Conservation (phyloP, 2,329 filamentous ascomycete genomes). For the Trichoderma oligosporum region DNA sequence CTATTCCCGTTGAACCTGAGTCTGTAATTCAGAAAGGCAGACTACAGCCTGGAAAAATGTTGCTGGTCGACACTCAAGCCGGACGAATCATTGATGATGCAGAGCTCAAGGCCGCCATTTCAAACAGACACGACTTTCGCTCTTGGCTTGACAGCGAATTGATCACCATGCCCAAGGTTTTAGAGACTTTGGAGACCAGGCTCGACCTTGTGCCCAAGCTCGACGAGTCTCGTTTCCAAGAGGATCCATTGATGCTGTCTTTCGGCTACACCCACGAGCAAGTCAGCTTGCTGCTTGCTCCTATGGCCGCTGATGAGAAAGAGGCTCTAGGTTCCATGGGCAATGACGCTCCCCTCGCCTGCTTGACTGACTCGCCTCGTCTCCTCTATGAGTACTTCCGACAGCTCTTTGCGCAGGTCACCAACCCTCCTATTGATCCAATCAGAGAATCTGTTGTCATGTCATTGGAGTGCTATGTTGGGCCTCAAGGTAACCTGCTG, state of each 20-base stretch:
- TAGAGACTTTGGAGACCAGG: conserved; percentile 57
- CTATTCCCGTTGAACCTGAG: conserved; percentile 87
- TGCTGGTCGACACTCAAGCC: conserved; percentile 83
- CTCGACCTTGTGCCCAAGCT: conserved; percentile 64
- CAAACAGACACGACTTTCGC: conserved; percentile 83
- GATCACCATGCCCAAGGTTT: conserved; percentile 72
- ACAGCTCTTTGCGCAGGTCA: conserved; percentile 95
- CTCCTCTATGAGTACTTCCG: conserved; percentile 95
- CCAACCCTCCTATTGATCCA: conserved; percentile 94
- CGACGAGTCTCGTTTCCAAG: conserved; percentile 68
- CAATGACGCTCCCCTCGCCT: conserved; percentile 90
- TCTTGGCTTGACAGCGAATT: conserved; percentile 84
- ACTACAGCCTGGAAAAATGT: conserved; percentile 90
- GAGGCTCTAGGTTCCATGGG: conserved; percentile 97
- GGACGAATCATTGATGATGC: conserved; percentile 92
- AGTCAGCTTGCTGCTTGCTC: conserved; percentile 83
- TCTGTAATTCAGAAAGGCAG: conserved; percentile 88
- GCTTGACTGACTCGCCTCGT: conserved; percentile 82
- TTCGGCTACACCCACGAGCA: conserved; percentile 97
- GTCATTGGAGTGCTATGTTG: conserved; percentile 94
- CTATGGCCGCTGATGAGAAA: conserved; percentile 97
- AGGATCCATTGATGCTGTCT: conserved; percentile 77
- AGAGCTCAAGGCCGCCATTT: conserved; percentile 84
- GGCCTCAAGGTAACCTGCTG: conserved; percentile 88
- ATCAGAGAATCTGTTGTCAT: conserved; percentile 97